Evolutionary conservation across 805 yeast species (phyloP).

Genomic region (Yamadazyma sp.): DNA sequence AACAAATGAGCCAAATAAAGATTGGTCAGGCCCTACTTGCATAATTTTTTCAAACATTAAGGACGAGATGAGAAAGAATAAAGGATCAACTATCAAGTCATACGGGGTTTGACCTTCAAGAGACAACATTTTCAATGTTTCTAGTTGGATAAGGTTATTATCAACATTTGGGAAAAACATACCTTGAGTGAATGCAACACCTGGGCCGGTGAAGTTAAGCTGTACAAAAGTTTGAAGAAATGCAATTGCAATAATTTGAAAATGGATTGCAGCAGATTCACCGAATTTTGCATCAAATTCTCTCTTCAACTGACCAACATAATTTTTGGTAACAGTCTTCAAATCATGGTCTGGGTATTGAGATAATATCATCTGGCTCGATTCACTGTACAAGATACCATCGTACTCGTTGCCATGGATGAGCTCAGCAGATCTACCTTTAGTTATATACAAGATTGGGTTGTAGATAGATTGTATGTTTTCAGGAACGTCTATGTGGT

Average conservation of each 20-base stretch:
- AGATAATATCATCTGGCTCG: slow-evolving; percentile 16
- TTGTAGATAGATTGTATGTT: slow-evolving; percentile 10
- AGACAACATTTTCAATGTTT: slow-evolving; percentile 42
- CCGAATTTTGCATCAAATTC: slow-evolving; percentile 5
- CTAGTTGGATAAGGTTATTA: slow-evolving; percentile 20
- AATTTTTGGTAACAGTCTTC: slow-evolving; percentile 18
- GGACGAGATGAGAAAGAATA: slow-evolving; percentile 30
- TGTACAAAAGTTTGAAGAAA: slow-evolving; percentile 70
- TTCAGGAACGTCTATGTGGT: slow-evolving; percentile 1
- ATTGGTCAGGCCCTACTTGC: slow-evolving; percentile 26
- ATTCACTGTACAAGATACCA: slow-evolving; percentile 17
- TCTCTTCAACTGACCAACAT: slow-evolving; percentile 12
- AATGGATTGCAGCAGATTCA: slow-evolving; percentile 19
- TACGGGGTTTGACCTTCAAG: slow-evolving; percentile 74
- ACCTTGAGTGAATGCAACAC: slow-evolving; percentile 39
- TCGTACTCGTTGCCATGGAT: slow-evolving; percentile 22
- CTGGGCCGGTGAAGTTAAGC: slow-evolving; percentile 82
- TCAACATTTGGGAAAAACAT: slow-evolving; percentile 28
- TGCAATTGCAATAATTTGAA: slow-evolving; percentile 53
- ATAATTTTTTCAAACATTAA: slow-evolving; percentile 41
- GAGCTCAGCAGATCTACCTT: slow-evolving; percentile 28
- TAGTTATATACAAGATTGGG: slow-evolving; percentile 20
- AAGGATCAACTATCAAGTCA: slow-evolving; percentile 43
- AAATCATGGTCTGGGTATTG: slow-evolving; percentile 25
- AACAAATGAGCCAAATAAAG: slow-evolving; percentile 6